Percentiles rank a stretch among this genome's conserved stretches.
These are phyloP conservation scores for Alopecurus myosuroides DNA, from an alignment of 176 grass and related monocot genomes.

Conservation along the genomic window DNA sequence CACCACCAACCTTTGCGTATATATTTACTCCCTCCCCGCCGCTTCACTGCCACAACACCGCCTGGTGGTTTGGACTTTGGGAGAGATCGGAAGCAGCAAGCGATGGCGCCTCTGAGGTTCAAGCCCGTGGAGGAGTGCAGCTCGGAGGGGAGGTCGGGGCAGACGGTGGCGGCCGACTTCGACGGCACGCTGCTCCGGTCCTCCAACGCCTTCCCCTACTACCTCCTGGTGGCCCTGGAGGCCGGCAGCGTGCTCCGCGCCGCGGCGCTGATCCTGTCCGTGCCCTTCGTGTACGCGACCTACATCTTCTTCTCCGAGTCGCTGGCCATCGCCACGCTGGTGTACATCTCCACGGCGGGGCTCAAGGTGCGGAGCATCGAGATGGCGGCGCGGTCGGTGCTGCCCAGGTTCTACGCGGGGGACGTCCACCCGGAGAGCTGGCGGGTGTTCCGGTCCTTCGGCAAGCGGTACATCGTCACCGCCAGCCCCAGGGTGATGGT, in stretches of 20 bases:
- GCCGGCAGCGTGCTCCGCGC: slow-evolving; percentile 85
- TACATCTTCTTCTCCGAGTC: slow-evolving; percentile 95
- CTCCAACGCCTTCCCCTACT: slow-evolving; percentile 84
- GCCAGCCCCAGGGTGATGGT: slow-evolving; percentile 84
- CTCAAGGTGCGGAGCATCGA: slow-evolving; percentile 74
- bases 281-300: slow-evolving; percentile 70
- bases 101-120: slow-evolving; percentile 53
- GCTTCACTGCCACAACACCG: slow-evolving; percentile 14
- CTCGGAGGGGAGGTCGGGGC: slow-evolving; percentile 58
- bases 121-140: slow-evolving; percentile 71
- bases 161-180: slow-evolving; percentile 83
- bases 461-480: slow-evolving; percentile 63
- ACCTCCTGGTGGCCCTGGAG: slow-evolving; percentile 89
- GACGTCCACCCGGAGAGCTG: slow-evolving; percentile 99
- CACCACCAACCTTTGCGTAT: slow-evolving; percentile 35
- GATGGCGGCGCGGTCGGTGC: slow-evolving; percentile 77
- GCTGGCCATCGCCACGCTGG: slow-evolving; percentile 65
- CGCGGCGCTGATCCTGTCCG: slow-evolving; percentile 58
- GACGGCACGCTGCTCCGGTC: slow-evolving; percentile 92
- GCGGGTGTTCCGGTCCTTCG: slow-evolving; percentile 80
- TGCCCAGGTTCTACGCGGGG: slow-evolving; percentile 84
- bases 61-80: neutral
- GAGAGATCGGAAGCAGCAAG: slow-evolving; percentile 1
- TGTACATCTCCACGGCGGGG: slow-evolving; percentile 78
- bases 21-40: slow-evolving; percentile 27